Evolutionary conservation across 2,329 filamentous ascomycete genomes (phyloP).

Genomic region (Botryotinia convoluta): DNA sequence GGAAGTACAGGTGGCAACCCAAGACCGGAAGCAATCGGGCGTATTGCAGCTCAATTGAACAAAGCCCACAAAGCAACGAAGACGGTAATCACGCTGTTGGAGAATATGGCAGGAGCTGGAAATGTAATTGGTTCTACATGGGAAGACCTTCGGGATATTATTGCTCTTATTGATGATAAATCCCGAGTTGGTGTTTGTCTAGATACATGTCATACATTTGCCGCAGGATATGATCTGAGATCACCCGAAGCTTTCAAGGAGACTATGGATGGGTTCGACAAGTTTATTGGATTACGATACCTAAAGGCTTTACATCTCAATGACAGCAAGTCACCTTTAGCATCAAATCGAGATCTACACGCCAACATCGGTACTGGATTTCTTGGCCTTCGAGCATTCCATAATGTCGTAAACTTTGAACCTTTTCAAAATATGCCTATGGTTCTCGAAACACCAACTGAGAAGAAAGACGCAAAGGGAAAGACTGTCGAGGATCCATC

Average conservation of each 20-base stretch:
- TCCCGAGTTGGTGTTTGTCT: slow-evolving; percentile 86
- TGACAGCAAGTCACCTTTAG: slow-evolving; percentile 88
- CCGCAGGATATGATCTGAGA: slow-evolving; percentile 86
- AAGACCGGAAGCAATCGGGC: slow-evolving; percentile 66
- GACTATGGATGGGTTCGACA: slow-evolving; percentile 75
- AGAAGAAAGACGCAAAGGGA: slow-evolving; percentile 62
- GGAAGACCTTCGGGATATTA: slow-evolving; percentile 82
- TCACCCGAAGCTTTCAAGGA: slow-evolving; percentile 68
- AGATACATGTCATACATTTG: slow-evolving; percentile 95
- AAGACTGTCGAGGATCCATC: slow-evolving; percentile 72
- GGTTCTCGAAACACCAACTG: slow-evolving; percentile 94
- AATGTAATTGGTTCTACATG: slow-evolving; percentile 85
- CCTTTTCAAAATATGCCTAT: slow-evolving; percentile 78
- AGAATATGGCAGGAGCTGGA: slow-evolving; percentile 92
- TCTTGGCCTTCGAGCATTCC: slow-evolving; percentile 84
- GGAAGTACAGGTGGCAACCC: slow-evolving; percentile 72
- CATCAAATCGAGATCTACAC: slow-evolving; percentile 81
- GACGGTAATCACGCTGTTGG: slow-evolving; percentile 77
- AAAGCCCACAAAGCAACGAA: slow-evolving; percentile 73
- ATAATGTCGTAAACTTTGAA: slow-evolving; percentile 81
- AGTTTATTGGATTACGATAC: slow-evolving; percentile 73
- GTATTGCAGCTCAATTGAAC: slow-evolving; percentile 82
- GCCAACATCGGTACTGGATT: slow-evolving; percentile 97
- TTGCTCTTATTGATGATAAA: slow-evolving; percentile 76
- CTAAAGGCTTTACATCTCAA: slow-evolving; percentile 88